These are phyloP conservation scores for Alternaria atra DNA, from an alignment of 2,329 filamentous ascomycete genomes.

Conservation along the genomic window DNA sequence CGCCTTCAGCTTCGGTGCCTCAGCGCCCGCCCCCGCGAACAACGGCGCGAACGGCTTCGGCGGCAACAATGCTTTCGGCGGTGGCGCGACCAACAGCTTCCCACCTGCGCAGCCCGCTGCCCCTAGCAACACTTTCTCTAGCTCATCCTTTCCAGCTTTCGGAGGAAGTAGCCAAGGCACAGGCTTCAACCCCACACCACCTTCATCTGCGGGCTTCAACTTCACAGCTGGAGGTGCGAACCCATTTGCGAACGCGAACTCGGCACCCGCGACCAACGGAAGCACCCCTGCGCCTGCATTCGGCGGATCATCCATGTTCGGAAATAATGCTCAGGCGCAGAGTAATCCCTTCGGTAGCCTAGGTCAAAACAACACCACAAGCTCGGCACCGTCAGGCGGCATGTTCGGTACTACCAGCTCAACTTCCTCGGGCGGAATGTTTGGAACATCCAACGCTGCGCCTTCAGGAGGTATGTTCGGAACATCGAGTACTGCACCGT, in stretches of 20 bases:
- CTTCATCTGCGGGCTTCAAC: conserved; percentile 35
- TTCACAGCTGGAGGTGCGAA: conserved; percentile 36
- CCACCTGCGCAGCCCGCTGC: conserved; percentile 39
- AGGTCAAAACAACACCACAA: conserved; percentile 25
- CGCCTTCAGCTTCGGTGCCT: conserved; percentile 37
- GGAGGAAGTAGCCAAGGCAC: conserved; percentile 31
- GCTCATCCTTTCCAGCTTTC: conserved; percentile 45
- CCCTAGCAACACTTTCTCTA: conserved; percentile 39
- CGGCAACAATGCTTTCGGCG: conserved; percentile 27
- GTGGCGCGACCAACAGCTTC: conserved; percentile 41
- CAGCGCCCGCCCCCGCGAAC: conserved; percentile 25
- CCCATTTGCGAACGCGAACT: conserved; percentile 32
- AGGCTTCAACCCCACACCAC: conserved; percentile 38
- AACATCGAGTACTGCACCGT: conserved; percentile 5
- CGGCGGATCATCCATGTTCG: conserved; percentile 26
- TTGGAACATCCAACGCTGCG: conserved; percentile 14
- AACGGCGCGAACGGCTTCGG: conserved; percentile 21
- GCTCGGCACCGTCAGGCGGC: conserved; percentile 4
- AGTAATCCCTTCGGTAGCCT: conserved; percentile 34
- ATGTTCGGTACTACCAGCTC: conserved; percentile 13
- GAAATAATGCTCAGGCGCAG: conserved; percentile 26
- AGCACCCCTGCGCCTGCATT: conserved; percentile 21
- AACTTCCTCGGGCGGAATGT: conserved; percentile 4
- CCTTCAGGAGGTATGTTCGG: conserved; percentile 19
- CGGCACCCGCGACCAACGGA: conserved; percentile 35